phyloP scores from a whole-genome alignment of 1,284 basidiomycete genomes.

The Amylostereum chailletii region DNA sequence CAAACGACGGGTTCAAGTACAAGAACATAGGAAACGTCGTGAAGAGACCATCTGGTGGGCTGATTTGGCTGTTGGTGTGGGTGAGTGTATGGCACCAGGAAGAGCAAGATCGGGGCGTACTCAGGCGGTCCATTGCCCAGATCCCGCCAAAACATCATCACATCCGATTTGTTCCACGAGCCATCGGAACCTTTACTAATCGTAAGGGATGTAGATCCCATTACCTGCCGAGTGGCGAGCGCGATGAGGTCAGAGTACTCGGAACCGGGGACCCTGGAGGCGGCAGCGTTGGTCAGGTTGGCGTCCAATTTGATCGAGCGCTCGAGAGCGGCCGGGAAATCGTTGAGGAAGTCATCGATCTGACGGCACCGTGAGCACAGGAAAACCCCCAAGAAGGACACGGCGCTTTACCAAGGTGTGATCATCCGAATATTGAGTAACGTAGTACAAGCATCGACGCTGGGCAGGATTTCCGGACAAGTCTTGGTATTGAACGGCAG shows the following conservation, averaged over 20 bases:
- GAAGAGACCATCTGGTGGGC: neutral
- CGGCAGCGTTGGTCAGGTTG: neutral
- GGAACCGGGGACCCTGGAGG: neutral
- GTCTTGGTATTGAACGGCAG: neutral
- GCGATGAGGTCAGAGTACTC: slow-evolving; percentile 1
- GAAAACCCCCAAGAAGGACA: no score
- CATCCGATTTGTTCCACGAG: slow-evolving; percentile 1
- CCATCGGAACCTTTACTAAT: slow-evolving; percentile 1
- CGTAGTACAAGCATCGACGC: neutral
- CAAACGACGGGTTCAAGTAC: slow-evolving; percentile 4
- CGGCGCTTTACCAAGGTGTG: neutral
- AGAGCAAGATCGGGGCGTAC: no score
- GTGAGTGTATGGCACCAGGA: no score
- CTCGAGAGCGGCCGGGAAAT: neutral
- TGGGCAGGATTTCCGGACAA: no score
- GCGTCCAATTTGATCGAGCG: neutral
- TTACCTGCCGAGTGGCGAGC: slow-evolving; percentile 1
- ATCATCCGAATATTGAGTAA: neutral
- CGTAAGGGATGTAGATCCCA: slow-evolving; percentile 5
- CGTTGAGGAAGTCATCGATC: neutral
- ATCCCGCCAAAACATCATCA: slow-evolving; percentile 11
- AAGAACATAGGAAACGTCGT: slow-evolving; percentile 8
- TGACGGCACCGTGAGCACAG: no score
- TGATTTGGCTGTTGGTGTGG: no score
- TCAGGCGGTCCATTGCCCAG: no score